phyloP scores from a whole-genome alignment of 202 grass and related monocot species.

The Panicum hallii region DNA sequence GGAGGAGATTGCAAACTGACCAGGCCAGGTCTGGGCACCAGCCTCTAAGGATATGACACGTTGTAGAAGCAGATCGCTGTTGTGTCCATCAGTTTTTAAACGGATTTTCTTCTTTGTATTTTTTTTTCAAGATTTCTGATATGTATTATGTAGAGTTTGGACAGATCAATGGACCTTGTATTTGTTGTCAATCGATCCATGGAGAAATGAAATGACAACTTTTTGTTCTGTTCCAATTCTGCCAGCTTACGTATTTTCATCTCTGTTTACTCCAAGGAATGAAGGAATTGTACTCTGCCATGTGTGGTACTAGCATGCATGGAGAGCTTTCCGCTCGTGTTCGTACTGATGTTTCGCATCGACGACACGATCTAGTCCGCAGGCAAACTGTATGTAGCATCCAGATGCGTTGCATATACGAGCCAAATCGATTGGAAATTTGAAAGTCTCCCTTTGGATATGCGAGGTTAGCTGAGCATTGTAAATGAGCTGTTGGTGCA shows the following conservation, averaged over 20 bases:
- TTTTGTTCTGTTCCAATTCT: not conserved
- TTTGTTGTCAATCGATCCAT: not conserved
- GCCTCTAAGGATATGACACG: conserved; percentile 49
- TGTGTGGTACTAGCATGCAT: no score
- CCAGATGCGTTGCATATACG: not conserved
- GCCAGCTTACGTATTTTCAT: not conserved
- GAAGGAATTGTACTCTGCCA: not conserved
- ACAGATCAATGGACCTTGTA: not conserved
- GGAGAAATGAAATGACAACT: not conserved
- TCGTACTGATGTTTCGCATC: not conserved
- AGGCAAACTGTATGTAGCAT: not conserved
- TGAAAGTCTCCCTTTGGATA: not conserved
- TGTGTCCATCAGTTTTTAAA: conserved; percentile 43
- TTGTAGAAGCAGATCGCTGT: conserved; percentile 5
- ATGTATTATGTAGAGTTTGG: not conserved
- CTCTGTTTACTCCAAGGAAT: not conserved
- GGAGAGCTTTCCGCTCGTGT: not conserved
- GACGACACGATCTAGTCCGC: not conserved
- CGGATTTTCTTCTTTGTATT: not conserved
- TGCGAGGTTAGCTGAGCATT: not conserved
- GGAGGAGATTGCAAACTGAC: conserved; percentile 49
- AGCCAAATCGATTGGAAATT: conserved; percentile 1
- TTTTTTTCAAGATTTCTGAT: not conserved
- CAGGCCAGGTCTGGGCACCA: conserved; percentile 49
- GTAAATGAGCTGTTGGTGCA: not conserved